Evolutionary conservation across 306 rosid species (phyloP), one percentile per base, ranked within the genome.

Genomic region (Ceratonia siliqua): DNA sequence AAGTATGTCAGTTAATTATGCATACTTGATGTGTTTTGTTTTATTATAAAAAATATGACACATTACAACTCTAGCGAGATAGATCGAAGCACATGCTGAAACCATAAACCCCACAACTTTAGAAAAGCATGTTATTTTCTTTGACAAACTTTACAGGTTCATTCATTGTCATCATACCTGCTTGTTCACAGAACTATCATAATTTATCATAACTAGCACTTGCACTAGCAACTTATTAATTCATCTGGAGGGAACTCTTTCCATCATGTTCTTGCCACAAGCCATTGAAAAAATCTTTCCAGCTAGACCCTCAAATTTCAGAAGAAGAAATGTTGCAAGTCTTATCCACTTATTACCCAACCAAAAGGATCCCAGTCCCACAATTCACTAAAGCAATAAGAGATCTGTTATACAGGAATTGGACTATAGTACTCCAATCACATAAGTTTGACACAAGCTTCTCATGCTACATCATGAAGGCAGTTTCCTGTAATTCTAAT

Each of bases 211-310:
- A n/a, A n/a, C n/a, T n/a, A n/a, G 45, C 39, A 58, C n/a, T n/a
- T 68, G 24, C n/a, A 36, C 52, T 18, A 33, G 20, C 45, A 62
- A 73, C 28, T 78, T 59, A 67, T 59, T 67, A 67, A 68, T 17
- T 49, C 71, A 61, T 64, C 67, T 32, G 38, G 25, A 18, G 52
- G 52, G 56, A 82, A 73, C 46, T 49, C 38, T 20, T 57, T 17
- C 62, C 79, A 72, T 70, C 75, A 38, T 46, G 65, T 18, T 49
- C 41, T 53, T 78, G 22, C 61, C 45, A 38, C 20, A 56, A 70
- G 71, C 22, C 70, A 45, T 61, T 8, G 74, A 42, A 65, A 80
- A 56, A 78, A 43, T 5, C 9, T 70, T 67, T 78, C 74, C 49
- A 81, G 52, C 70, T 24, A 58, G 74, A 78, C 39, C 75, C 32